These are phyloP conservation scores for Astragalus membranaceus DNA, from an alignment of 306 rosid genomes.

Conservation along the genomic window DNA sequence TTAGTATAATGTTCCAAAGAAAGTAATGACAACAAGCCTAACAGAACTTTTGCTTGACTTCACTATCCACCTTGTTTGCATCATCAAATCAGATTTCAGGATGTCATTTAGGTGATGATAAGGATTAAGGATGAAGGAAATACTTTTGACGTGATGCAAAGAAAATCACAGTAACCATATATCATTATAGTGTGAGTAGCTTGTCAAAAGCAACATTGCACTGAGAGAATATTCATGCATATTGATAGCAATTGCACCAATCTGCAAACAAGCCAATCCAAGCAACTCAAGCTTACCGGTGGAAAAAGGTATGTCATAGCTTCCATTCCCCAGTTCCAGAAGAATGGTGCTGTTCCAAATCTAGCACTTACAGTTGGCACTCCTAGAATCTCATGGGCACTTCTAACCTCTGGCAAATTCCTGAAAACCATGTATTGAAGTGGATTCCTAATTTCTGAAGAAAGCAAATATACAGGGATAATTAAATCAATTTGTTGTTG, in stretches of 20 bases:
- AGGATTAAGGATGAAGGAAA: too few relatives aligned
- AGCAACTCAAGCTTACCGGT: constrained; percentile 32
- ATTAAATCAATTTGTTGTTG: constrained; percentile 7
- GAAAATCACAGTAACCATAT: too few relatives aligned
- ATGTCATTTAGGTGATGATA: too few relatives aligned
- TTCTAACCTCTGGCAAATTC: constrained; percentile 92
- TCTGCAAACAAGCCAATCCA: not conserved
- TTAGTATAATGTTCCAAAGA: not conserved
- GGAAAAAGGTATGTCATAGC: constrained; percentile 74
- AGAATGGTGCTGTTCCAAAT: constrained; percentile 91
- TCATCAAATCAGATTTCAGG: too few relatives aligned
- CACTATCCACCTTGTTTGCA: too few relatives aligned
- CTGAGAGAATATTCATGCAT: constrained; percentile 2
- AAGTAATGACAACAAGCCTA: not conserved
- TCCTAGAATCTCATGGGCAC: constrained; percentile 75
- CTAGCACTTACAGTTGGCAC: constrained; percentile 95
- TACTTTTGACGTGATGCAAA: too few relatives aligned
- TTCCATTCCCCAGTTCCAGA: constrained; percentile 97
- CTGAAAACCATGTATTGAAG: constrained; percentile 44
- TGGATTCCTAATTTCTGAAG: constrained; percentile 25
- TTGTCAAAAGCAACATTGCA: not conserved
- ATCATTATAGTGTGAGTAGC: not conserved
- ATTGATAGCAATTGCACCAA: constrained; percentile 3
- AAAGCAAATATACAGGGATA: constrained; percentile 24
- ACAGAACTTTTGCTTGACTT: too few relatives aligned